phyloP scores from a whole-genome alignment of 2,329 filamentous ascomycete species.

The Aspergillus proliferans region DNA sequence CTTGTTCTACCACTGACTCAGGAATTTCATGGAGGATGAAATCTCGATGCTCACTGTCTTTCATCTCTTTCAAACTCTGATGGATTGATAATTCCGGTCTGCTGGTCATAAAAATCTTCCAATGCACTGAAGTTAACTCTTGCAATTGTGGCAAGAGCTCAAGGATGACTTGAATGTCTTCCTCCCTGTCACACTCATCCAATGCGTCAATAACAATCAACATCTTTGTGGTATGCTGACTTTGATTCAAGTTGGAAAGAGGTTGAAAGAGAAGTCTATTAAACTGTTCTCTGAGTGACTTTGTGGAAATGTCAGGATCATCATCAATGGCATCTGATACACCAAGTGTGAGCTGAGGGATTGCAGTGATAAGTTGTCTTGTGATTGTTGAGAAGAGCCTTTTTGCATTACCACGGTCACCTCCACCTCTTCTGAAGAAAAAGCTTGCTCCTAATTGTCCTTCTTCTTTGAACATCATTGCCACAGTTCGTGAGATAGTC shows the following conservation, averaged over 20 bases:
- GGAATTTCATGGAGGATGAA: conserved; percentile 19
- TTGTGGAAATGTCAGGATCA: background rate
- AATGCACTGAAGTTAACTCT: conserved; percentile 3
- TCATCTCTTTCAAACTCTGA: conserved; percentile 9
- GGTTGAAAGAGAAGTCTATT: background rate
- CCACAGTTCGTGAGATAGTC: conserved; percentile 8
- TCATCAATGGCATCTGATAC: background rate
- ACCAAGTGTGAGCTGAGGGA: background rate
- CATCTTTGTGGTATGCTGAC: background rate
- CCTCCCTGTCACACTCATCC: conserved; percentile 18
- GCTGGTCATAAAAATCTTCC: conserved; percentile 19
- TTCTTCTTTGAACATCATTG: conserved; percentile 1
- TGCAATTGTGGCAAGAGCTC: conserved; percentile 10
- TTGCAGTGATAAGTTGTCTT: background rate
- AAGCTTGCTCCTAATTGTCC: no score
- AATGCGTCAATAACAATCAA: conserved; percentile 15
- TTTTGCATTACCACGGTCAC: background rate
- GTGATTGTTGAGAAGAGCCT: background rate
- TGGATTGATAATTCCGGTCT: conserved; percentile 19
- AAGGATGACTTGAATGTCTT: conserved; percentile 15
- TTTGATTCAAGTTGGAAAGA: background rate
- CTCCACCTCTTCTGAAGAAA: conserved; percentile 9
- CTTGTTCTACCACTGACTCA: conserved; percentile 10
- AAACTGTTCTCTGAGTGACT: background rate
- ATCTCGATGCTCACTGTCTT: conserved; percentile 13